Evolutionary conservation across 805 yeast species (phyloP), one percentile per base, ranked within the genome.

Genomic region (Candida ficus): DNA sequence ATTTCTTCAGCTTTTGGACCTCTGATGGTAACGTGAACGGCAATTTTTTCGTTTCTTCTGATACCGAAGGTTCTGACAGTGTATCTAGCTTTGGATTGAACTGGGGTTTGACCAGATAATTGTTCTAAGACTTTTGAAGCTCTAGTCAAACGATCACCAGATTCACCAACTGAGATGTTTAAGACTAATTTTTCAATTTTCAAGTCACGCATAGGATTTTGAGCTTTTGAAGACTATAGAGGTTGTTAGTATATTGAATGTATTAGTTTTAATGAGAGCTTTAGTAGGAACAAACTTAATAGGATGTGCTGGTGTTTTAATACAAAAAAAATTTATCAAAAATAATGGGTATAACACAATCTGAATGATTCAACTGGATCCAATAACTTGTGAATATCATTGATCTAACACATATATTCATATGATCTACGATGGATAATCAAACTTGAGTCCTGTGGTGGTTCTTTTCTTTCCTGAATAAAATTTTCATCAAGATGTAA

Each of bases 131-230:
- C 99, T 83, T 93, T 93, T 70, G 99, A 93, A 64, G 99, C 99
- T 86, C 99, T 91, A 80, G 99, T 93, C 74, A 93, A 88, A 84
- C 98, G 86, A 76, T 93, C 99, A 82, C 99, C 99, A 75, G 97
- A 90, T 79, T 93, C 99, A 80, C 99, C 99, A 74, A 93, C 99
- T 76, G 95, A 90, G 78, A 93, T 93, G 93, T 93, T 93, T 75
- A 93, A 86, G 75, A 93, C 97, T 75, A 93, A 84, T 79, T 93
- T 93, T 79, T 93, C 98, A 79, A 93, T 91, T 80, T 84, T 90
- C 76, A 93, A 80, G 65, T 93, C 98, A 78, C 96, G 93, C 98
- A 93, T 91, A 76, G 86, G 80, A 79, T 93, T 93, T 73, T 81
- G 87, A 66, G 86, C 61, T 68, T 74, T 71, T 57, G 72, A 67